Base-by-base conservation (phyloP, 495 filamentous ascomycete genomes). In the Venustampulla echinocandica region DNA sequence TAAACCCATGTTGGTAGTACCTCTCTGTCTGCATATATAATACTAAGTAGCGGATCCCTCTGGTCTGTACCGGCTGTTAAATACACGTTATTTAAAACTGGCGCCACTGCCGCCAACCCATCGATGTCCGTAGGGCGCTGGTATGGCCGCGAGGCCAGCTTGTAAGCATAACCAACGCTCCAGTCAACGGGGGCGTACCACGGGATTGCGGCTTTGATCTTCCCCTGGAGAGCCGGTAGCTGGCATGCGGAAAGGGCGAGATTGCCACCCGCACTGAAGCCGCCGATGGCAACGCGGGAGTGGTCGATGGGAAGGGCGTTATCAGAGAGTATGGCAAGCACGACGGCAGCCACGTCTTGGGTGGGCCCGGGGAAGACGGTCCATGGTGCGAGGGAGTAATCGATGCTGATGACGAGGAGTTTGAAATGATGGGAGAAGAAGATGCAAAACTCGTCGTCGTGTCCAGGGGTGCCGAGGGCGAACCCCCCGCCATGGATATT, bases 401-500 rank as follows among this genome's bases (percentile, higher is more conserved):
- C 54, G 10, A 66, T 52, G 32, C 55, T 59, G 1, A 66, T 47
- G 9, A 68, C 58, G 10, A 66, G 43, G 50, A 68, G 61, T 17
- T 61, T 52, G 11, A 55, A 59, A 15, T 54, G 53, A 1, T 55
- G 47, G 4, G 61, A 56, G 47, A 59, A 61, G 32, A 47, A 22
- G 23, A 34, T 37, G 30, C 63, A 67, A 46, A 66, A 66, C 19
- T 45, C 39, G 44, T 66, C 63, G 38, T 66, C 62, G 9, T 55
- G 15, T 18, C 24, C 30, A 5, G 63, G 52, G 32, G 60, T 46
- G 39, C 46, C 41, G 15, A 68, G 1, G 6, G 53, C 55, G 35
- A 64, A 65, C 11, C 63, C 64, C 1, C 64, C 63, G 32, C 63
- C 64, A 44, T 68, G 64, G 40, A 64, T 52, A 43, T 66, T 53